Base-by-base conservation (phyloP, 192 early-diverging fungal genomes). In the Backusella morwellensis region DNA sequence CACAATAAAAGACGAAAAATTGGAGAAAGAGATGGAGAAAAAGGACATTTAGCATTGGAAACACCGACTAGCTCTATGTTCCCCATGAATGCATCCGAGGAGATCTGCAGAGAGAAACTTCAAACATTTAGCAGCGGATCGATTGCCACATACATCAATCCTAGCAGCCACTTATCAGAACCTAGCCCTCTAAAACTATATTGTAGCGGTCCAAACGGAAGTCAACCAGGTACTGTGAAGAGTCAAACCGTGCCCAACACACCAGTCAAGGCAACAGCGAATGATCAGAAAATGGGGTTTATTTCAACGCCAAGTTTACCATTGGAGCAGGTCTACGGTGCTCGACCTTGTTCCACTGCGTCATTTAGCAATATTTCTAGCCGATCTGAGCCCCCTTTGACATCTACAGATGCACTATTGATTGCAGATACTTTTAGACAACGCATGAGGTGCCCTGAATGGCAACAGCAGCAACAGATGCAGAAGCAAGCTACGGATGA, bases 381-480 rank as follows among this genome's bases (percentile, higher is more conserved):
- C 38, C 72, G 71, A 70, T 81, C 80, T 15, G 76, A 78, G 6
- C 77, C 81, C 15, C 73, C 75, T 7, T 63, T 83, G 36, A 76
- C 78, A 32, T 79, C 77, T 1, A 79, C 70, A 7, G 81, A 83
- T 67, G 81, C 81, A 11, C 9, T 83, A 3, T 35, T 83, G 63
- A 83, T 83, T 19, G 81, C 74, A 44, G 81, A 83, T 42, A 83
- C 78, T 14, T 83, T 83, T 56, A 38, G 81, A 26, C 78, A 79
- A 12, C 63, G 67, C 29, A 79, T 83, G 81, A 78, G 81, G 36
- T 70, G 77, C 35, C 81, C 81, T 11, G 77, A 78, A 38, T 83
- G 81, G 81, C 69, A 66, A 14, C 75, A 77, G 36, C 75, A 77
- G 36, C 35, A 77, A 42, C 40, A 66, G 67, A 29, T 56, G 50